These are phyloP conservation scores for Paratinospora sagittata DNA, from an alignment of 164 flowering plant species.

Conservation along the genomic window DNA sequence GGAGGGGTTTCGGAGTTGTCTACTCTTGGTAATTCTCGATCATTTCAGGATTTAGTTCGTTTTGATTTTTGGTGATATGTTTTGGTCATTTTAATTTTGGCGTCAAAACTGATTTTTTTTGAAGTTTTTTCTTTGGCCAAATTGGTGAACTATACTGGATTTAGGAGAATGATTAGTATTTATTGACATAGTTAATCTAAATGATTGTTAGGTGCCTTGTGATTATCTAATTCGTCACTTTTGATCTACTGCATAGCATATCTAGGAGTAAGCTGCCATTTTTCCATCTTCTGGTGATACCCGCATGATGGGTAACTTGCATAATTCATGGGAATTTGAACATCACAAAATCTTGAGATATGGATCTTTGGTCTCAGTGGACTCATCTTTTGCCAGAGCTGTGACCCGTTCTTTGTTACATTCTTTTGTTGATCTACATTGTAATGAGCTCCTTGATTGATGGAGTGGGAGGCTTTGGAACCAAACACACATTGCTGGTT, in stretches of 20 bases:
- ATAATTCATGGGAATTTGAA: neutral
- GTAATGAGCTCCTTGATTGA: too few species aligned
- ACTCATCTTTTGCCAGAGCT: too few species aligned
- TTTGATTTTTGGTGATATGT: neutral
- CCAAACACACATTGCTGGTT: too few species aligned
- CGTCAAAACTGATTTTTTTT: neutral
- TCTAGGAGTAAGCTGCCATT: neutral
- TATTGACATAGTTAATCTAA: neutral
- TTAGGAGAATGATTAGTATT: neutral
- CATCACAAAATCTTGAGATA: neutral
- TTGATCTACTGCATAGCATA: neutral
- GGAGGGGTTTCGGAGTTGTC: constrained; percentile 33
- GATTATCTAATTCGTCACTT: neutral
- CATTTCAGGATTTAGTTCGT: neutral
- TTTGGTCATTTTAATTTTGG: neutral
- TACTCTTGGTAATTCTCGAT: constrained; percentile 37
- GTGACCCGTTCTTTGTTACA: too few species aligned
- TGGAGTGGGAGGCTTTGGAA: too few species aligned
- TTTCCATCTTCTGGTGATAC: neutral
- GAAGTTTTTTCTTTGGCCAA: neutral
- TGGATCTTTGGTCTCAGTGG: too few species aligned
- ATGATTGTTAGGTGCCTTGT: neutral
- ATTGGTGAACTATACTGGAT: neutral
- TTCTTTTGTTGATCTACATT: too few species aligned
- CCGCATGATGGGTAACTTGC: neutral